A percentile compares a stretch with the other conserved stretches of the same genome.
Conservation (phyloP, 2,329 filamentous ascomycete species). For the Xylariales sp. region DNA sequence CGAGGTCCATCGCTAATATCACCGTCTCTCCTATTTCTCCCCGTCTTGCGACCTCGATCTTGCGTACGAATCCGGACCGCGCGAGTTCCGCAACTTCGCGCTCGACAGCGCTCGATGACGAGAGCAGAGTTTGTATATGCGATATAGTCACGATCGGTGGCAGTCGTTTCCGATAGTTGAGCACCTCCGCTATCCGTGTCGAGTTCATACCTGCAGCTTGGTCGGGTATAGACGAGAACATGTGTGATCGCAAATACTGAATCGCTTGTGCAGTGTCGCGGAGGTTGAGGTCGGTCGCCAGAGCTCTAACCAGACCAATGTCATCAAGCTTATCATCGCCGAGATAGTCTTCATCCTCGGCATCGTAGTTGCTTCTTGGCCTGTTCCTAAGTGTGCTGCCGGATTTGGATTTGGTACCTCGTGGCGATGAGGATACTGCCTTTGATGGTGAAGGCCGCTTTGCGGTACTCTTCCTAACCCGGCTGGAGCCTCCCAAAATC, state of each 20-base stretch:
- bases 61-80: conserved; percentile 51
- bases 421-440: too few species aligned
- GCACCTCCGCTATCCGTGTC: conserved; percentile 56
- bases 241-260: conserved; percentile 52
- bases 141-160: conserved; percentile 62
- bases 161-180: conserved; percentile 54
- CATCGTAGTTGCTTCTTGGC: conserved; percentile 19
- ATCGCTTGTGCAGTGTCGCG: conserved; percentile 63
- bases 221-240: conserved; percentile 61
- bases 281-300: conserved; percentile 52
- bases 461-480: conserved; percentile 26
- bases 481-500: conserved; percentile 26
- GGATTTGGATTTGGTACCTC: too few species aligned
- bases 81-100: conserved; percentile 61
- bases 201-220: conserved; percentile 57
- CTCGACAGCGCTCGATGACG: conserved; percentile 60
- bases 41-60: conserved; percentile 58
- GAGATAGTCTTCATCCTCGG: conserved; percentile 31
- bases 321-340: conserved; percentile 52
- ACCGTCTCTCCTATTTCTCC: conserved; percentile 61
- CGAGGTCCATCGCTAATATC: conserved; percentile 53
- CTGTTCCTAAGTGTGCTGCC: conserved; percentile 21
- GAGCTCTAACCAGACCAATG: conserved; percentile 48
- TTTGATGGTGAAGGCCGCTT: too few species aligned
- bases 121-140: conserved; percentile 61